Conservation (phyloP, 495 filamentous ascomycete genomes). For the Xylaria bambusicola region DNA sequence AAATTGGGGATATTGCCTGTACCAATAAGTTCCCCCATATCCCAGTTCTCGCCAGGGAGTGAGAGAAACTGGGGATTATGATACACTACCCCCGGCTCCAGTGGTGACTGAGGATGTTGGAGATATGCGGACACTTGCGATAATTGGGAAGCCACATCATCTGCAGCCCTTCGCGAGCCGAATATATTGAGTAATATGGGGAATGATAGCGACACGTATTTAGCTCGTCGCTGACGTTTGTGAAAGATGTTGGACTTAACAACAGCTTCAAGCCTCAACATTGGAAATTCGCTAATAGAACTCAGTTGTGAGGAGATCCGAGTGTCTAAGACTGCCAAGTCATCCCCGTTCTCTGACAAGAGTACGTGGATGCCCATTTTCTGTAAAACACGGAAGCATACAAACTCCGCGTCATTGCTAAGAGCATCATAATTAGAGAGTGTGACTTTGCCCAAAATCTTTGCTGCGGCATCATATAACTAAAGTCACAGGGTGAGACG, state of each 20-base stretch:
- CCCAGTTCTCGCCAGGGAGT: neutral
- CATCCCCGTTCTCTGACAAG: neutral
- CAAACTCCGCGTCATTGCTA: neutral
- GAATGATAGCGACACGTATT: neutral
- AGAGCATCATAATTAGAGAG: neutral
- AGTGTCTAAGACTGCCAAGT: neutral
- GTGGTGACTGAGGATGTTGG: slow-evolving; percentile 3
- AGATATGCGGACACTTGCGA: slow-evolving; percentile 6
- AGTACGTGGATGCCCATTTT: neutral
- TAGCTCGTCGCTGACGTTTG: neutral
- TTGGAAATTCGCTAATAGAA: neutral
- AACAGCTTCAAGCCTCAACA: neutral
- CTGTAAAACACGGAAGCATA: neutral
- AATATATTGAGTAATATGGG: slow-evolving; percentile 1
- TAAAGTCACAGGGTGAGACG: neutral
- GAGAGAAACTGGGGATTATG: neutral
- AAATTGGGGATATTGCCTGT: neutral
- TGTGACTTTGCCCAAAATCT: neutral
- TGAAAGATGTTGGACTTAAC: neutral
- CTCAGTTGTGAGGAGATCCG: neutral
- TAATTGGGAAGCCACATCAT: neutral
- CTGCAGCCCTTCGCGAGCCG: neutral
- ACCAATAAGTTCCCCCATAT: neutral
- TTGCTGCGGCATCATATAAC: slow-evolving; percentile 3
- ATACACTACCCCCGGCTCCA: neutral